Percentiles rank a stretch among this genome's conserved stretches.
Conservation (phyloP, 306 rosid genomes). For the Cotoneaster glaucophyllus region DNA sequence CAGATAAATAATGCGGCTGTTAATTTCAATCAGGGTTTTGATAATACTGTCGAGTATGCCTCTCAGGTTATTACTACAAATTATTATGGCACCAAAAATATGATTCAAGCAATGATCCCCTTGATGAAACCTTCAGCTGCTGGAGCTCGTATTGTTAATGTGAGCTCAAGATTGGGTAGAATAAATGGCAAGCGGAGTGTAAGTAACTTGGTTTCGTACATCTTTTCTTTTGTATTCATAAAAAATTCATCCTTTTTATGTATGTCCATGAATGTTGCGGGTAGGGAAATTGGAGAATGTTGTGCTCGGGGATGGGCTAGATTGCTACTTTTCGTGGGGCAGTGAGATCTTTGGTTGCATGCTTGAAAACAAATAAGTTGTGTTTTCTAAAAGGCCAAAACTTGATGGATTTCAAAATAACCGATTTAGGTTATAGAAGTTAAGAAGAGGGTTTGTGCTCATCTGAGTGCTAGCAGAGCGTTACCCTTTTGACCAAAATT, state of each 20-base stretch:
- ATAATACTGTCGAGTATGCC: slow-evolving; percentile 68
- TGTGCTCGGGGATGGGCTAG: background rate
- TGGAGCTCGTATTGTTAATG: slow-evolving; percentile 74
- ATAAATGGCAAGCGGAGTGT: slow-evolving; percentile 74
- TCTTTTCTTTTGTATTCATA: background rate
- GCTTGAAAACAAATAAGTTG: background rate
- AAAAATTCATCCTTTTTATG: background rate
- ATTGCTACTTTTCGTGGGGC: background rate
- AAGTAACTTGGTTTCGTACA: slow-evolving; percentile 19
- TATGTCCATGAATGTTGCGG: background rate
- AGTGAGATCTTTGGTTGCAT: background rate
- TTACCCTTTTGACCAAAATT: background rate
- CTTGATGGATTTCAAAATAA: background rate
- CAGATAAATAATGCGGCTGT: slow-evolving; percentile 90
- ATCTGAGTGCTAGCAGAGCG: background rate
- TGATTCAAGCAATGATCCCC: slow-evolving; percentile 80
- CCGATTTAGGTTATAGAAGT: background rate
- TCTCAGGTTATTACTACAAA: slow-evolving; percentile 59
- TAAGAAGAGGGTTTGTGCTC: background rate
- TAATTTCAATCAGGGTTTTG: slow-evolving; percentile 74
- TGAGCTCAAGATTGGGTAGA: slow-evolving; percentile 80
- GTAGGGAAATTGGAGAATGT: background rate
- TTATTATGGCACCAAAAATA: slow-evolving; percentile 64
- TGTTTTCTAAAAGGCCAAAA: background rate
- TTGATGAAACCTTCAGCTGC: slow-evolving; percentile 66